Base-by-base conservation (phyloP, 2,329 filamentous ascomycete genomes). In the Penicillium hesseltinei region DNA sequence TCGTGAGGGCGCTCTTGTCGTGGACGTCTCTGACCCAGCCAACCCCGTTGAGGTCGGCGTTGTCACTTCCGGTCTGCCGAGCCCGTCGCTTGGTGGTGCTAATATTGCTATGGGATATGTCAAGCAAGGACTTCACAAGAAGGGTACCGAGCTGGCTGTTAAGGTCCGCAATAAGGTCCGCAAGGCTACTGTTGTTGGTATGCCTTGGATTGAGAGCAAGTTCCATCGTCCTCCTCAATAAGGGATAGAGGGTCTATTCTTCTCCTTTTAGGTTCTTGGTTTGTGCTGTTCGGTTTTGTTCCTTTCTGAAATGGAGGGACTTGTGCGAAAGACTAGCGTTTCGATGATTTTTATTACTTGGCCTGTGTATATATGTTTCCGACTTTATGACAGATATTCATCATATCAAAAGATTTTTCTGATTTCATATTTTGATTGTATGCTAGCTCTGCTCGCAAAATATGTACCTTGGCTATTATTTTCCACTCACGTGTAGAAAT, bases 81-180 rank as follows among this genome's bases (percentile, higher is more conserved):
- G 89, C 71, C 94, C 94, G 2, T 90, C 88, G 0, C 78, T 97
- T 47, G 87, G 88, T 62, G 77, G 77, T 4, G 89, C 89, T 80
- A 97, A 97, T 75, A 93, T 99, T 61, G 92, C 93, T 56, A 99
- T 99, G 94, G 94, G 88, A 0, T 96, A 96, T 71, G 81, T 97
- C 70, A 85, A 86, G 75, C 86, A 90, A 62, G 91, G 91, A 0
- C 77, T 88, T 72, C 91, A 96, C 74, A 95, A 95, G 82, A 81
- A 84, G 33, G 92, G 91, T 11, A 96, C 91, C 1, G 88, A 93
- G 77, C 79, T 96, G 7, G 83, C 87, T 19, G 87, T 96, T 4
- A 74, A 91, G 39, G 88, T 96, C 2, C 81, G 92, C 52, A 92
- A 91, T 21, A 90, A 87, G 78, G 80, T 84, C 71, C 85, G 91